Evolutionary conservation across 106 monocot genomes (phyloP).

Genomic region (Dendrobium officinale): DNA sequence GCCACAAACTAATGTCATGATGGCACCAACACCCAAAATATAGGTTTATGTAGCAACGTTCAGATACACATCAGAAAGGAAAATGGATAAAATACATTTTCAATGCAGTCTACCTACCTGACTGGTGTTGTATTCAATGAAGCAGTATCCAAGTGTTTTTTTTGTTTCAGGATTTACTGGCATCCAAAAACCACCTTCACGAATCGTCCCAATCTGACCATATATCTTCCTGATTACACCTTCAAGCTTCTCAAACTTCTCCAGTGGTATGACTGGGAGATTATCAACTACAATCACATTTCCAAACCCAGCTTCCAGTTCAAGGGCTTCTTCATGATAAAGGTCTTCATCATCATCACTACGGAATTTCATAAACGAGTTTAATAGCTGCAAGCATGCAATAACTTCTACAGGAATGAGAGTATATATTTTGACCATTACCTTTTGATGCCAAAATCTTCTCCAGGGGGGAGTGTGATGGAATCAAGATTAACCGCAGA

Average conservation of each 20-base stretch:
- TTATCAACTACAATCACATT: constrained; percentile 80
- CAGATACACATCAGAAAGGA: not conserved
- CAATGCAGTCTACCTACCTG: constrained; percentile 31
- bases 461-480: constrained; percentile 16
- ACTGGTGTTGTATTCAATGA: constrained; percentile 71
- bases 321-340: constrained; percentile 35
- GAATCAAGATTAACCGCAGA: constrained; percentile 13
- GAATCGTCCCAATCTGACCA: constrained; percentile 59
- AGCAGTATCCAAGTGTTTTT: constrained; percentile 79
- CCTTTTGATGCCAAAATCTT: constrained; percentile 27
- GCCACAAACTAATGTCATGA: not conserved
- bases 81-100: not conserved
- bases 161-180: constrained; percentile 58
- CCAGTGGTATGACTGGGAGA: constrained; percentile 65
- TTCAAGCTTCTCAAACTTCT: constrained; percentile 88
- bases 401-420: not conserved
- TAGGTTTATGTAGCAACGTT: not conserved
- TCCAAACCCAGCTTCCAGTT: constrained; percentile 54
- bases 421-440: not conserved
- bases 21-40: not conserved
- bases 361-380: constrained; percentile 1
- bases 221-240: constrained; percentile 73
- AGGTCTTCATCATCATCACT: constrained; percentile 67
- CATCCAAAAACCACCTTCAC: constrained; percentile 78
- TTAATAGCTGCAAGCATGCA: not conserved